These are phyloP conservation scores for Plicaturopsis crispa DNA, from an alignment of 768 basidiomycete species.

Conservation along the genomic window DNA sequence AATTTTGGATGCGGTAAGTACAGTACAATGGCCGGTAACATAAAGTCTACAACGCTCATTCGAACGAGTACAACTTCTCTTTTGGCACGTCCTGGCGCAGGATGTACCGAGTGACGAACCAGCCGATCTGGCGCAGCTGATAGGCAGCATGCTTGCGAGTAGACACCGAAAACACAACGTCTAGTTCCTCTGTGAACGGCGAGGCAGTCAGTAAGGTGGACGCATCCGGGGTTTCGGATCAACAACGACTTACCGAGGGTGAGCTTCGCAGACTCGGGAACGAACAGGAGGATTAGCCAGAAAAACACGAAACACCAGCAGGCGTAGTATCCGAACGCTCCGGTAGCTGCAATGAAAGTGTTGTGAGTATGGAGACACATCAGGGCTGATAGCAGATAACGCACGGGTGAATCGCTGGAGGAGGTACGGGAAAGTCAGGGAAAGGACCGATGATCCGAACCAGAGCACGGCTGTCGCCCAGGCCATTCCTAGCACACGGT, in stretches of 20 bases:
- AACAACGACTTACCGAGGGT: slow-evolving; percentile 64
- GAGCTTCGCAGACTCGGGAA: slow-evolving; percentile 65
- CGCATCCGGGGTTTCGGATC: too few species aligned
- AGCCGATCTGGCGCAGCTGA: too few species aligned
- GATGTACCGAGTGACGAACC: too few species aligned
- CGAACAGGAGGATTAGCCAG: slow-evolving; percentile 50
- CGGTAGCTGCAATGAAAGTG: slow-evolving; percentile 24
- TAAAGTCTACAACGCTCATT: too few species aligned
- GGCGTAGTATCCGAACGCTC: slow-evolving; percentile 71
- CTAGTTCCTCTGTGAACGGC: too few species aligned
- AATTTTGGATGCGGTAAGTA: too few species aligned
- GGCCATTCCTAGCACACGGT: slow-evolving; percentile 20
- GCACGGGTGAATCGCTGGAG: slow-evolving; percentile 48
- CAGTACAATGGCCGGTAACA: too few species aligned
- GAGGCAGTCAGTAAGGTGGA: too few species aligned
- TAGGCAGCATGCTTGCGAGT: slow-evolving; percentile 47
- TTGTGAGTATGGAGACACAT: background rate
- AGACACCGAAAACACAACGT: slow-evolving; percentile 47
- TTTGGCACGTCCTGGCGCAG: too few species aligned
- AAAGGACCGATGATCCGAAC: slow-evolving; percentile 17
- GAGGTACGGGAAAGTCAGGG: slow-evolving; percentile 15
- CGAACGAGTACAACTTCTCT: too few species aligned
- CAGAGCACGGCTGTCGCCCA: slow-evolving; percentile 16
- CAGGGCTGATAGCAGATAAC: background rate
- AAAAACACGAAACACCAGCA: slow-evolving; percentile 54